Base-by-base conservation (phyloP, 371 early-diverging fungal species). In the Saksenaea oblongispora region DNA sequence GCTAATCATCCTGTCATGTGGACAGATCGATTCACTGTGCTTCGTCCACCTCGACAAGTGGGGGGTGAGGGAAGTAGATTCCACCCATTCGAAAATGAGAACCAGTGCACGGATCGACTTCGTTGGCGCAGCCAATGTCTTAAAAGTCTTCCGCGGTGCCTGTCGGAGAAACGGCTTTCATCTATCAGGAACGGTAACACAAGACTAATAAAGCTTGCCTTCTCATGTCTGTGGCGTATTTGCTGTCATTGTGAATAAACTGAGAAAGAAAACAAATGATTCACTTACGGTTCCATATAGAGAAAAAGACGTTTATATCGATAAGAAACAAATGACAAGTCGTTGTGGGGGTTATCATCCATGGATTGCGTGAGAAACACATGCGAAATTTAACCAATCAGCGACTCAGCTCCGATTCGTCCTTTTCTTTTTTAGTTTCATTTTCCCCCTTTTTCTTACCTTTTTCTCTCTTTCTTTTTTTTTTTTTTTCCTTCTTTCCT, bases 391-490 rank as follows among this genome's bases (percentile, higher is more conserved):
- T 47, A 47, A 47, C 51, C 51, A 47, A 47, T 47, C 22, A 47
- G 51, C 51, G 51, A 47, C 51, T 47, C 51, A n/a, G 51, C 51
- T 47, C 51, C 51, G 18, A 22, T 47, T 47, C 22, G 22, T 8
- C 22, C 10, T 47, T 47, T 41, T 47, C 51, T 47, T 47, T 47
- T 47, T 47, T 47, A 47, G 51, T 47, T 17, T 22, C 51, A 39
- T 35, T 26, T 34, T 42, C 17, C 13, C 47, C 51, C 34, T 44
- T 36, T 28, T 34, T 39, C 3, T 64, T 58, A 31, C 37, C 36
- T 44, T 24, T 55, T 31, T 59, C 35, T 59, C 18, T 36, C 35
- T 62, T 36, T 28, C 17, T 42, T 42, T 61, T 15, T 57, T 61
- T 36, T 42, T 17, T 56, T 34, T 37, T 59, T 27, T 56, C 28